Evolutionary conservation across 169 alveolate genomes (phyloP), one percentile per base, ranked within the genome.

Genomic region (Plasmodium gaboni): DNA sequence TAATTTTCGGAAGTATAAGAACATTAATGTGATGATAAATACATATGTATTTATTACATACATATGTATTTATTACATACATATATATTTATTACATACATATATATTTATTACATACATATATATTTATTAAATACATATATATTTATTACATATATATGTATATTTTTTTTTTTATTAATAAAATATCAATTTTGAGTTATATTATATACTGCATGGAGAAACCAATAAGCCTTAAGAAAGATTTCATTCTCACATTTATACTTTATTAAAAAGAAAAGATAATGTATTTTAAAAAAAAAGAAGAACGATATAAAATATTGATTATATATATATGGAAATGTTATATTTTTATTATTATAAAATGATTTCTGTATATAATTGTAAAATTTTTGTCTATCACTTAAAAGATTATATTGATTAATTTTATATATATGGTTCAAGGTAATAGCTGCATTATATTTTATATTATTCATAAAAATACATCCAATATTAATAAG

Each of bases 261-360:
- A 32, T 44, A 59, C 65, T 73, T 87, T 28, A 67, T 65, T 50
- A 78, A 51, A 65, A 78, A 78, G 67, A 78, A 78, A 13, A 78
- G 44, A 59, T 78, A 78, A 57, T 78, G 89, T 12, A 78, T 78
- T 65, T 78, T 78, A 70, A 65, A 78, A 55, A 78, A 78, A 51
- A 78, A 78, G 22, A 78, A 78, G 46, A 78, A 78, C 24, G 89
- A 78, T 24, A 59, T 12, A 48, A 78, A 53, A 44, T 78, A 78
- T 69, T 65, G 89, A 78, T 50, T 65, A 13, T 78, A 78, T 15
- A 78, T 78, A 32, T 48, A 50, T 5, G 64, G 59, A 67, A 78
- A 78, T 7, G 24, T 55, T 5, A 9, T 12, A 69, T 88, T 26
- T 60, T 78, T 55, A 50, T 80, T 4, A 48, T 63, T 15, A 50